Evolutionary conservation across 108 stramenopile genomes (phyloP), one percentile per base, ranked within the genome.

Genomic region (Licmophora abbreviata): DNA sequence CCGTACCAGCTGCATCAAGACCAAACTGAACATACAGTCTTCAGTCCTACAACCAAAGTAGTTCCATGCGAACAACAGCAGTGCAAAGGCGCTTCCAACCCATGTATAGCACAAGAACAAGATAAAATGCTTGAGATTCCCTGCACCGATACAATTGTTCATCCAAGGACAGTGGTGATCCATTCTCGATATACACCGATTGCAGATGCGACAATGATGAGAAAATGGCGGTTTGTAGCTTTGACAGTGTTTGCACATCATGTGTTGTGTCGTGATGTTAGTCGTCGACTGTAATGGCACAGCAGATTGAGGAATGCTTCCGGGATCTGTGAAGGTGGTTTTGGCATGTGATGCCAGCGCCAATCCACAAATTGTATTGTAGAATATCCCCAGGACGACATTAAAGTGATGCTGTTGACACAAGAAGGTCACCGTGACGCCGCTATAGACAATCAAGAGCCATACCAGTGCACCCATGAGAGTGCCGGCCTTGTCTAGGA

Each of bases 131-230:
- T 99, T 96, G 51, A 96, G 65, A 74, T 92, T 95, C 10, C 61
- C 77, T 2, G 64, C 84, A 17, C 95, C 98, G 24, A 99, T 82
- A 66, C 96, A 99, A 74, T 99, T 99, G 73, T 99, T 99, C 86
- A 99, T 97, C 96, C 96, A 97, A 5, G 94, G 93, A 83, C 96
- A 97, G 66, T 97, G 96, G 66, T 97, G 72, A 32, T 77, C 97
- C 98, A 99, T 97, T 60, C 88, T 65, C 35, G 83, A 81, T 33
- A 97, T 88, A 63, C 98, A 99, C 45, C 96, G 78, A 70, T 91
- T 88, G 68, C 98, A 99, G 36, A 97, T 95, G 20, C 95, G 79
- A 74, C 98, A 99, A 59, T 99, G 98, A 68, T 99, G 98, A 8
- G 93, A 91, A 20, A 82, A 63, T 18, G 88, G 83, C 23, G 98